Base-by-base conservation (phyloP, 2,329 filamentous ascomycete species). In the Ophiocordyceps polyrhachis-furcata region DNA sequence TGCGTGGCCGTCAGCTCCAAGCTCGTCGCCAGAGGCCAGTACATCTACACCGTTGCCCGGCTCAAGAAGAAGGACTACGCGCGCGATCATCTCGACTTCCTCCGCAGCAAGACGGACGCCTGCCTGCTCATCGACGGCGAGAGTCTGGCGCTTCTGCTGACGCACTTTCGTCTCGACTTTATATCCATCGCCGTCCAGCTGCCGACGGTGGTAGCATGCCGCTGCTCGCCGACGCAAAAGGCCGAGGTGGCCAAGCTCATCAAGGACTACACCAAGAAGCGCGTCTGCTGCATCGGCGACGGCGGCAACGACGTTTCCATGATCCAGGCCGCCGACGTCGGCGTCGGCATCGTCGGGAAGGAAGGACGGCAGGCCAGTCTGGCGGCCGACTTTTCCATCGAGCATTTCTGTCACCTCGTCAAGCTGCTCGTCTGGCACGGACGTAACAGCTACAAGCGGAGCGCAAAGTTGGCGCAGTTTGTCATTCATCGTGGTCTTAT, bases 351-450 rank as follows among this genome's bases (percentile, higher is more conserved):
- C 49, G 91, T 96, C 1, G 91, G 91, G 48, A 98, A 98, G 67
- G 91, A 98, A 67, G 91, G 91, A 31, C 79, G 85, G 20, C 91
- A 98, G 66, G 91, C 91, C 32, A 91, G 83, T 56, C 71, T 98
- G 42, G 93, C 93, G 0, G 93, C 91, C 12, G 91, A 98, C 60
- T 98, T 98, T 62, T 91, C 83, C 47, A 93, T 98, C 53, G 85
- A 87, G 48, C 88, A 95, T 55, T 98, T 98, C 63, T 83, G 80
- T 56, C 87, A 98, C 59, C 67, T 98, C 19, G 93, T 89, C 43
- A 98, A 96, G 62, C 73, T 98, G 1, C 74, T 98, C n/a, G 87
- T 98, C 35, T 98, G 93, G 91, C 93, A 98, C 59, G 91, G 91
- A 1, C 79, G 93, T 29, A 98, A 98, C 64, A 89, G 81, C 53